Base-by-base conservation (phyloP, 768 basidiomycete genomes). In the Tylopilus rubrobrunneus region DNA sequence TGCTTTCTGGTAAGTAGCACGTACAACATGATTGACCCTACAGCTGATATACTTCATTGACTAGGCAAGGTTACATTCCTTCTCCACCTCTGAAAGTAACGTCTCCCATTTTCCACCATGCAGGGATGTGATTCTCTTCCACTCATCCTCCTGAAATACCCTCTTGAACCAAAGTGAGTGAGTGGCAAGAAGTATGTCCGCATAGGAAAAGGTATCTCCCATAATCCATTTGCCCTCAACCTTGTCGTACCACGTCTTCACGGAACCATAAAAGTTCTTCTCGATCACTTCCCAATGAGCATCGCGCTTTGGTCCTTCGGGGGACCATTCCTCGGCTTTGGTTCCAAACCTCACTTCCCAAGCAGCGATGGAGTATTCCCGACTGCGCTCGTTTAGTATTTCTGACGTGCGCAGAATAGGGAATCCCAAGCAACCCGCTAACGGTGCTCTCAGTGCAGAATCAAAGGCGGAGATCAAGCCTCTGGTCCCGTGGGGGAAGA, bases 311-410 rank as follows among this genome's bases (percentile, higher is more conserved):
- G 73, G 70, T 5, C 73, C 72, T 40, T 62, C 66, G 0, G 74
- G 73, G 7, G 65, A 64, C 31, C 78, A 56, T 33, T 77, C 70
- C 27, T 78, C 76, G 46, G 82, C 55, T 15, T 63, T 61, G 40
- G 56, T 64, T 7, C 74, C 74, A 42, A 73, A 65, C 2, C 6
- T 17, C 2, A 15, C 53, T 51, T 72, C 69, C 33, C 75, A 62
- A 6, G 71, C 74, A 21, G 51, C 45, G 21, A 72, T 59, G 57
- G 77, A 82, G 62, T 73, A 75, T 29, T 62, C 68, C 36, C 56
- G 54, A 53, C 76, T 78, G 36, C 52, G 57, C 5, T 69, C 64
- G 28, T 66, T 71, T 53, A 81, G 56, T 34, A 68, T 56, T 12
- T 62, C 43, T 15, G 62, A 57, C 2, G 57, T 19, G n/a, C 68